Evolutionary conservation across 78 protist genomes (phyloP), one percentile per base, ranked within the genome.

Genomic region (Monocercomonoides exilis): DNA sequence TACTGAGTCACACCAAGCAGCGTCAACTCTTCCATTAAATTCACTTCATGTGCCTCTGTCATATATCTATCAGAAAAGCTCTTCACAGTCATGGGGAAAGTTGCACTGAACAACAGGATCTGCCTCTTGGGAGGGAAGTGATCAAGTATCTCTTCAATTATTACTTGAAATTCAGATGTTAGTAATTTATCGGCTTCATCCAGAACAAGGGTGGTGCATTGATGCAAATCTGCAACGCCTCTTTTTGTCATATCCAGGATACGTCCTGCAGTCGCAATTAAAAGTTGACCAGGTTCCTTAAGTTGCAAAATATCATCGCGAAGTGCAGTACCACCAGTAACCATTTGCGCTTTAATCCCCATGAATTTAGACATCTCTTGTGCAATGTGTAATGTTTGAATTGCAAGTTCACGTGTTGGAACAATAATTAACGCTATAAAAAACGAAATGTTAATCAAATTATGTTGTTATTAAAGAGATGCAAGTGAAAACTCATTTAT

Each of bases 101-200:
- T 97, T 0, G 99, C 99, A 0, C 97, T 94, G 91, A 91, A 97
- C 79, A 96, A 81, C 43, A 96, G 84, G 43, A 95, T 87, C 88
- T 98, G 99, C 41, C 98, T 82, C 32, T 43, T 36, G 44, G 38
- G 41, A 41, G 98, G 98, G 35, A 94, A 82, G 82, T 79, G 84
- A 32, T 80, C 1, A 44, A 96, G 0, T 79, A 95, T 33, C 87
- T 88, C 80, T 86, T 94, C 96, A 44, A 95, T 80, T 38, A 91
- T 79, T n/a, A 90, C 92, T 89, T 87, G 91, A 93, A 97, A 97
- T 32, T 96, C 99, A 41, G 93, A 97, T 11, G 97, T 93, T 84
- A 97, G 89, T 0, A 96, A 92, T 90, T 97, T 96, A 93, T 97
- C 99, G 6, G 99, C 99, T 89, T 98, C 99, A 84, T 98, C 99